Base-by-base conservation (phyloP, 441 rosid species). In the Brassica balearica region DNA sequence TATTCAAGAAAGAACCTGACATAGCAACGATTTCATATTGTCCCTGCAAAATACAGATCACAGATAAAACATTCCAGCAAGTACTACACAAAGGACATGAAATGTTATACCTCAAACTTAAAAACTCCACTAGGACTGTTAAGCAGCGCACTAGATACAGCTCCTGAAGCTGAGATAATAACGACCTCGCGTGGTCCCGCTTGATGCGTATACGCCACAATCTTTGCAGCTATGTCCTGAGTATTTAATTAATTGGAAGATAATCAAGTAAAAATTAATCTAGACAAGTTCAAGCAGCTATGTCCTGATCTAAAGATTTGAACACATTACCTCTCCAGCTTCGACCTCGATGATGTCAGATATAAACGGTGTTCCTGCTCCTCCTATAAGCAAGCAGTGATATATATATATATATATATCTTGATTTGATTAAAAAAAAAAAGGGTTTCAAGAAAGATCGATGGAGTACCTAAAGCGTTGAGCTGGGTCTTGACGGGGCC, bases 161-260 rank as follows among this genome's bases (percentile, higher is more conserved):
- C 91, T 67, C 99, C 99, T 83, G 85, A 91, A 69, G 97, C 97
- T 34, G 99, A 92, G 74, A 96, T 93, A 82, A 96, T 90, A 82
- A 97, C 94, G 34, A 94, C 82, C 4, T 92, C 89, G 6, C 98
- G 82, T 4, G 98, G 98, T 58, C 97, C 99, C 89, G 97, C 99
- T 90, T 94, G 91, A 78, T 85, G 84, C 10, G 98, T 86, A 71
- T 92, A 96, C 20, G 89, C 89, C 81, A 81, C 65, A 36, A 96
- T 82, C 85, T 94, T 92, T 53, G 88, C 69, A 48, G 93, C 91
- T 74, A 96, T 83, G 61, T 96, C 99, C 99, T 96, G 87, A 80
- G 19, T 51, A n/a, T 2, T 61, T 8, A 1, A 60, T 71, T 22
- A 51, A 10, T 22, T 41, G 7, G 0, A 1, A 22, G 46, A 38